Evolutionary conservation across 768 basidiomycete species (phyloP), one percentile per base, ranked within the genome.

Genomic region (Lactifluus volemus): DNA sequence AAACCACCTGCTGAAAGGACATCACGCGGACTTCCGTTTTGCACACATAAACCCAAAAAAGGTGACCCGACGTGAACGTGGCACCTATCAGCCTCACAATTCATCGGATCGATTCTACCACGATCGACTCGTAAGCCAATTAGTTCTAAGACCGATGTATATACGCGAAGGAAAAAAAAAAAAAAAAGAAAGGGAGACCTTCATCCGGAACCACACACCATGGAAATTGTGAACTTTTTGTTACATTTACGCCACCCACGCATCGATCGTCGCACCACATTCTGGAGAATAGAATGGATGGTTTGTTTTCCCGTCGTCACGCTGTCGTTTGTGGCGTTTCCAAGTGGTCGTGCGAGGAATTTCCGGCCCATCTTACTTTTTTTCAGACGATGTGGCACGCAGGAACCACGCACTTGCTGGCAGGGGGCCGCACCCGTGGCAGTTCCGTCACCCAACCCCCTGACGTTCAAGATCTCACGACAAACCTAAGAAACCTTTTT

Each of bases 1-100:
- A 58, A 63, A 63, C 61, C 61, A 58, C 61, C 61, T 63, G 61
- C 61, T 53, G 47, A 11, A 11, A 25, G 25, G 25, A 11, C 57
- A 47, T 63, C 61, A 63, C 61, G 61, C 61, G 61, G 56, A 45
- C 52, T 34, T 53, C 51, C 57, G 47, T 49, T 38, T 54, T 53
- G 45, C 61, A 58, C 61, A 32, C 61, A 63, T 58, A 39, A 58
- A 17, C 41, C 61, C 61, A 49, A 58, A 63, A 58, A 49, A 39
- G 56, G 61, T 17, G 52, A 52, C 15, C 48, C 52, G 50, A 53
- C 52, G 5, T 54, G 52, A 58, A 63, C 61, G 56, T 58, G 61
- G 52, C 61, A 48, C 42, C 48, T 53, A 62, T 62, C 61, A 49
- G 12, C 25, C 25, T 25, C 25, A 52, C 50, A 32, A 9, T 49